phyloP scores from a whole-genome alignment of 108 stramenopile genomes.

The Nannochloropsis oceanica region DNA sequence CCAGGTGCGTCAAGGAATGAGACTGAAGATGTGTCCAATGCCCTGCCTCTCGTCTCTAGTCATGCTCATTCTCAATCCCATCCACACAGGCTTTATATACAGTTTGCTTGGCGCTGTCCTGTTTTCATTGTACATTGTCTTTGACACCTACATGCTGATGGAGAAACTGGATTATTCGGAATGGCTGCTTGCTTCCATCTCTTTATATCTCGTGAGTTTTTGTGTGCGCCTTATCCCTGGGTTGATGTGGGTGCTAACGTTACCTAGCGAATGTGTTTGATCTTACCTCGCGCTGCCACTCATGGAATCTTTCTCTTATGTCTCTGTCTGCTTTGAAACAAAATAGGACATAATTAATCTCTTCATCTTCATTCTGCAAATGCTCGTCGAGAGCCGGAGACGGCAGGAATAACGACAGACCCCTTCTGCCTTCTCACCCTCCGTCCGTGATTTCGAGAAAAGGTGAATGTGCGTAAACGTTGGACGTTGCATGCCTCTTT shows the following conservation, averaged over 20 bases:
- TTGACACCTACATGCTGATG: conserved; percentile 52
- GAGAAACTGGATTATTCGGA: conserved; percentile 7
- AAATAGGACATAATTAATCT: conserved; percentile 81
- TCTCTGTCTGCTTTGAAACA: no score
- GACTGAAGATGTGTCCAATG: no score
- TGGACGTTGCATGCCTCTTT: no score
- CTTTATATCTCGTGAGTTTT: neutral
- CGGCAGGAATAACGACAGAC: neutral
- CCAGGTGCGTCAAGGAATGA: neutral
- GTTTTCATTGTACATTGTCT: conserved; percentile 51
- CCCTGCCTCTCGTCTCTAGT: neutral
- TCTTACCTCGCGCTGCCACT: no score
- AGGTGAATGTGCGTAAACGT: no score
- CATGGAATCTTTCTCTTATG: no score
- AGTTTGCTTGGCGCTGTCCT: conserved; percentile 44
- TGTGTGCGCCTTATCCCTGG: neutral
- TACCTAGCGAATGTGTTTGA: no score
- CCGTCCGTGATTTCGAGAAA: no score
- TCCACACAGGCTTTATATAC: conserved; percentile 3
- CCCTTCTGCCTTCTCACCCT: no score
- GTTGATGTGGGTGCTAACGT: no score
- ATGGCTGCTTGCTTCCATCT: neutral
- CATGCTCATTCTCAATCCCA: neutral
- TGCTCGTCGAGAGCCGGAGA: conserved; percentile 27
- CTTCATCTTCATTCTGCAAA: conserved; percentile 61